phyloP scores from a whole-genome alignment of 345 rosid genomes.

The Ailanthus altissimus region DNA sequence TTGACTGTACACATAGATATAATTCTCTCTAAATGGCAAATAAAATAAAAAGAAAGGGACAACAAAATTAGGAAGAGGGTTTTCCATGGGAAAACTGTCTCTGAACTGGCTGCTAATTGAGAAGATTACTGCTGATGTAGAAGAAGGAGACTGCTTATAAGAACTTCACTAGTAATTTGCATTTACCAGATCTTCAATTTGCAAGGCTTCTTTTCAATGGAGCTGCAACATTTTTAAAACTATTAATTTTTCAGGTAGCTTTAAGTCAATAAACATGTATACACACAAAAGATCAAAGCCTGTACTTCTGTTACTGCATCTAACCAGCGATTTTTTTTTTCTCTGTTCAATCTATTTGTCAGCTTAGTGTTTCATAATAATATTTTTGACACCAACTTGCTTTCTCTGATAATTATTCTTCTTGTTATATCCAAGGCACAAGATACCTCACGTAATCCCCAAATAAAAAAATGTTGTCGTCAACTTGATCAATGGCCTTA shows the following conservation, averaged over 20 bases:
- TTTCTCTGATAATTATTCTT: background rate
- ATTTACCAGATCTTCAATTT: background rate
- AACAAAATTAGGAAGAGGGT: too few relatives aligned
- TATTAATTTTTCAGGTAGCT: background rate
- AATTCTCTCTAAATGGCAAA: too few relatives aligned
- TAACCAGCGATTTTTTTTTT: background rate
- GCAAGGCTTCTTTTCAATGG: background rate
- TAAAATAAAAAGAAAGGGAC: too few relatives aligned
- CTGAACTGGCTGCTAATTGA: too few relatives aligned
- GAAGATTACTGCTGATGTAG: too few relatives aligned
- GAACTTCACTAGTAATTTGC: background rate
- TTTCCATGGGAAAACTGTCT: too few relatives aligned
- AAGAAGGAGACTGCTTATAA: background rate
- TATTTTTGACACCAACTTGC: background rate
- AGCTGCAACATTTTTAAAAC: background rate
- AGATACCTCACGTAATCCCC: too few relatives aligned
- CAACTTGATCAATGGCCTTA: too few relatives aligned
- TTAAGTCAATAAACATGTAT: conserved; percentile 3
- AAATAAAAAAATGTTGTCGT: too few relatives aligned
- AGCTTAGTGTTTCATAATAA: background rate
- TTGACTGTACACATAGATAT: too few relatives aligned
- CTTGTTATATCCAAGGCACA: too few relatives aligned
- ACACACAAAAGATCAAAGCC: background rate
- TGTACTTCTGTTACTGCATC: background rate
- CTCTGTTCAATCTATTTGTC: too few relatives aligned